These are phyloP conservation scores for Barnettozyma sucrosica DNA, from an alignment of 805 yeast species.

Conservation along the genomic window DNA sequence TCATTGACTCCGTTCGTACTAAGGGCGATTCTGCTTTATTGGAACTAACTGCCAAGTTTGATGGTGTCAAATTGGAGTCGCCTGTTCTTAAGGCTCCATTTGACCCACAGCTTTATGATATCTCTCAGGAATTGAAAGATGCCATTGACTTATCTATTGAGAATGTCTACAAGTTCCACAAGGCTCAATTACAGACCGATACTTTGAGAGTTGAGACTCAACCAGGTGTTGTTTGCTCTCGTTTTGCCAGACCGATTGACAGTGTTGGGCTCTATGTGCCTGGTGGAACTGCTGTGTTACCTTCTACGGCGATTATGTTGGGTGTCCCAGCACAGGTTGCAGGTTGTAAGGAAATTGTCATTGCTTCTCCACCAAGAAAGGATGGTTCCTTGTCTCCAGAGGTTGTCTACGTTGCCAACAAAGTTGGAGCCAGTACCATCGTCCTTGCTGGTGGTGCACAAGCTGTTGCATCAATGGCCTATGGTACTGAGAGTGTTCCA, in stretches of 20 bases:
- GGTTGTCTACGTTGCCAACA: conserved; percentile 94
- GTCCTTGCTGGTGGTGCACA: conserved; percentile 99
- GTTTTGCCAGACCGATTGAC: conserved; percentile 93
- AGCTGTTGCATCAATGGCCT: conserved; percentile 98
- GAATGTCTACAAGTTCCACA: conserved; percentile 88
- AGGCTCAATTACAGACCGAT: conserved; percentile 78
- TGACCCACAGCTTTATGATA: conserved; percentile 67
- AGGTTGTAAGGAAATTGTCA: conserved; percentile 83
- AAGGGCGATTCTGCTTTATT: conserved; percentile 84
- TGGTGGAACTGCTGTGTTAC: conserved; percentile 97
- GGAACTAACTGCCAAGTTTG: conserved; percentile 89
- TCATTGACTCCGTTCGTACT: conserved; percentile 66
- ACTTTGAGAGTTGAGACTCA: conserved; percentile 82
- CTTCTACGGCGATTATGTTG: conserved; percentile 95
- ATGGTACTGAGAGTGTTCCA: conserved; percentile 88
- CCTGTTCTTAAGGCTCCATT: conserved; percentile 89
- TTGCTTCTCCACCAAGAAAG: conserved; percentile 94
- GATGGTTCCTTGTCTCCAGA: conserved; percentile 95
- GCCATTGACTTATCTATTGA: conserved; percentile 88
- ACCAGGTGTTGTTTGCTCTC: conserved; percentile 90
- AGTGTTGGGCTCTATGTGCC: conserved; percentile 95
- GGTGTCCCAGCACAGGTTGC: conserved; percentile 99
- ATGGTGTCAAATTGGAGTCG: conserved; percentile 62
- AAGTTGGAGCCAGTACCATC: conserved; percentile 85
- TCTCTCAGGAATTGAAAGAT: conserved; percentile 65